Evolutionary conservation across 805 yeast species (phyloP).

Genomic region (Pichia manshurica): DNA sequence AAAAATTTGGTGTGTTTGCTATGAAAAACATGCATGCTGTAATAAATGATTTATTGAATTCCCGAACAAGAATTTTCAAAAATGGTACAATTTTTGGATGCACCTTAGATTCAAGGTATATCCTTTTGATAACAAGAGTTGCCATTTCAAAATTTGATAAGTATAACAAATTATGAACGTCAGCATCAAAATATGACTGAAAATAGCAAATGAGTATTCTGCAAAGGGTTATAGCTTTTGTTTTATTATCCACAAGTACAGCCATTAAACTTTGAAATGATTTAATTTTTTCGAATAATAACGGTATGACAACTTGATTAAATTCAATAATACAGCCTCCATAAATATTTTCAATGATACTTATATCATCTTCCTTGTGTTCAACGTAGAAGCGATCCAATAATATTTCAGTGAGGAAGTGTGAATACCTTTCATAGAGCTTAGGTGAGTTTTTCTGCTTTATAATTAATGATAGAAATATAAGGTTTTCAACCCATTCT

Average conservation of each 20-base stretch:
- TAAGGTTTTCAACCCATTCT: constrained; percentile 7
- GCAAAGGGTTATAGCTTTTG: constrained; percentile 2
- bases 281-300: constrained; percentile 25
- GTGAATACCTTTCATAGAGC: neutral
- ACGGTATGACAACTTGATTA: constrained; percentile 23
- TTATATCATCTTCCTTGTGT: neutral
- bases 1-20: neutral
- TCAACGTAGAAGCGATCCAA: constrained; percentile 13
- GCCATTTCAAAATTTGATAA: constrained; percentile 4
- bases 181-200: neutral
- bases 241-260: neutral
- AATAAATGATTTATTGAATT: constrained; percentile 11
- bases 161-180: neutral
- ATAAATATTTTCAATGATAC: constrained; percentile 11
- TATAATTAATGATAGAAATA: constrained; percentile 3
- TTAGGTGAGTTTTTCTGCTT: neutral
- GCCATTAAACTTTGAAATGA: constrained; percentile 20
- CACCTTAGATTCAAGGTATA: neutral
- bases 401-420: constrained; percentile 10
- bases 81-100: neutral
- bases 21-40: constrained; percentile 14
- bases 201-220: constrained; percentile 6
- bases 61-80: constrained; percentile 3
- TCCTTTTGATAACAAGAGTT: neutral
- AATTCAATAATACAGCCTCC: constrained; percentile 11